Evolutionary conservation across 164 flowering plant species (phyloP), one percentile per base, ranked within the genome.

Genomic region (Chloranthus sessilifolius): DNA sequence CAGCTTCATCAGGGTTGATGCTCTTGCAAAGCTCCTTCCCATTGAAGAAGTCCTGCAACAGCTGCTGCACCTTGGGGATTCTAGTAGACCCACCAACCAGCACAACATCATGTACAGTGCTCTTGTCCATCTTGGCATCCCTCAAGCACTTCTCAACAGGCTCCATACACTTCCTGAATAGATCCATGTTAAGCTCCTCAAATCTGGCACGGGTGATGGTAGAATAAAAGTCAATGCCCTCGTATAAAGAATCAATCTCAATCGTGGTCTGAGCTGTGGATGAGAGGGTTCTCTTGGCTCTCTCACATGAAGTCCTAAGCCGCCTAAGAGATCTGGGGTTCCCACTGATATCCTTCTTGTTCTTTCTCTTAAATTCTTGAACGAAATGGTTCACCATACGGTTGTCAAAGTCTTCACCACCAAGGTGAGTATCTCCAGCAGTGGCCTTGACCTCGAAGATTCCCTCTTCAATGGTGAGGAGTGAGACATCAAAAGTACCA

Each of bases 1-100:
- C 82, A n/a, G 85, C 85, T 70, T 82, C 90, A 45, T 83, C 90
- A 3, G 88, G 88, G 64, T 81, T 81, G 64, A 81, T 78, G 63
- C 74, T 73, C 59, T 78, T 78, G 78, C 83, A 80, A 12, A 80
- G 75, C 65, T 80, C 86, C 63, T 81, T 81, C 24, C 87, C 87
- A 39, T 81, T 78, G 63, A 80, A 81, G 69, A 81, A 81, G 41
- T 81, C 87, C 41, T 75, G 87, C 50, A 81, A 33, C 16, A 80
- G 54, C 48, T 74, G 82, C 68, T 81, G 83, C 1, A 81, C 83
- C 67, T 78, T 81, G 42, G 87, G 87, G 49, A 81, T 80, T 24
- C 86, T 65, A 17, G 86, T 80, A 3, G 84, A 79, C 0, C 84
- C 84, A 52, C 84, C 84, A 15, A 79, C 84, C 28, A 79, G 77